Evolutionary conservation across 1,284 basidiomycete species (phyloP), one percentile per base, ranked within the genome.

Genomic region (Tremellales sp.): DNA sequence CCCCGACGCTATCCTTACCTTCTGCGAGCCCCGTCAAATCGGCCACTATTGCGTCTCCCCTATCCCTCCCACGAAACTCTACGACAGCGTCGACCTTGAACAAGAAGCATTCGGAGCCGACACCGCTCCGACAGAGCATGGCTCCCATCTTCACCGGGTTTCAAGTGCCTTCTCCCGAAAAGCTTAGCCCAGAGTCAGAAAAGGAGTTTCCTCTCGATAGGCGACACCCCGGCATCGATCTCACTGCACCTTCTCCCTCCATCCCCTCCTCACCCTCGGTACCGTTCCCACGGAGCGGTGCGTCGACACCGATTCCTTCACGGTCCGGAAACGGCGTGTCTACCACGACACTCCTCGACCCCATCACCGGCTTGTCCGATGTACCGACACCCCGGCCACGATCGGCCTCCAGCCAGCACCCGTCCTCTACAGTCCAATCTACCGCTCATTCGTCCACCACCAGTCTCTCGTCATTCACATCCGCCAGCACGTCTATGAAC

Each of bases 21-120:
- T n/a, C 36, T 16, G 24, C 41, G 12, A 31, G 29, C 24, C 40
- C 38, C 27, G 22, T 6, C 24, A 39, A 39, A 39, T 39, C 37
- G 6, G 19, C 32, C n/a, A 51, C 42, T 24, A 16, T 21, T 24
- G n/a, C n/a, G 29, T 13, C 28, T 32, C 39, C 13, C n/a, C 41
- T 33, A 18, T 37, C 27, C 24, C 28, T 8, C 37, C 43, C 21
- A 14, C 36, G n/a, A 27, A 34, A 14, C 16, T 25, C 1, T 39
- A 41, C 21, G 19, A 29, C n/a, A 29, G 41, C 19, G 29, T 36
- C 21, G 33, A 44, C 10, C 13, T 13, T 21, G 33, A 34, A 24
- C 10, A 63, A 63, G 42, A 58, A 58, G 28, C 37, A 25, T 6
- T 57, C 58, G 1, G 61, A 63, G 28, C 58, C 61, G 14, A 61